phyloP scores from a whole-genome alignment of 1,284 basidiomycete species.

The Phylloporus sp. region DNA sequence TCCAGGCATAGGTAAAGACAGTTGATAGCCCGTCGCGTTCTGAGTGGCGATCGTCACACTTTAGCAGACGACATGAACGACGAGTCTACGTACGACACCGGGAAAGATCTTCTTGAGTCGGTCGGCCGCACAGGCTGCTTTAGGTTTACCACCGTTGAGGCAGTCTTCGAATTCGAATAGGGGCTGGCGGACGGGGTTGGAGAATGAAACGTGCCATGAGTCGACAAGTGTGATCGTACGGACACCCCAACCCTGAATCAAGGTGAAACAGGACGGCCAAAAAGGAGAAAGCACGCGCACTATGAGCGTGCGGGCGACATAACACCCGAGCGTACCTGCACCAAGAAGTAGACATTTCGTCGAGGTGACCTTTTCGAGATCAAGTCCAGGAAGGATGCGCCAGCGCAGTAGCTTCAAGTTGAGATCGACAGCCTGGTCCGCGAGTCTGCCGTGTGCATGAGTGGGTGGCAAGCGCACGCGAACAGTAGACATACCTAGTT shows the following conservation, averaged over 20 bases:
- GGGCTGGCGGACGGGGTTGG: constrained; percentile 96
- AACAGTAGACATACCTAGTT: constrained; percentile 51
- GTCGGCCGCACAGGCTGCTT: constrained; percentile 92
- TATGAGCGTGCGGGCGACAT: constrained; percentile 90
- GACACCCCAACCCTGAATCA: constrained; percentile 88
- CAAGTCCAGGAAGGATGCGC: constrained; percentile 90
- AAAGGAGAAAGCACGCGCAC: constrained; percentile 49
- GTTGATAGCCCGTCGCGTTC: constrained; percentile 79
- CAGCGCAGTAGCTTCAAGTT: constrained; percentile 99
- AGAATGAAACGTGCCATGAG: constrained; percentile 90
- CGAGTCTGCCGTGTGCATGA: constrained; percentile 61
- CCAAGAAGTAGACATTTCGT: constrained; percentile 90
- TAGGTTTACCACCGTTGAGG: constrained; percentile 91
- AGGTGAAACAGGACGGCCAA: background rate
- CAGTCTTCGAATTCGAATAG: constrained; percentile 96
- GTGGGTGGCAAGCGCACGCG: constrained; percentile 8
- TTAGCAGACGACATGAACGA: background rate
- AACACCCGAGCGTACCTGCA: constrained; percentile 96
- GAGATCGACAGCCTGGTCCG: constrained; percentile 95
- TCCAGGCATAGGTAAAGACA: constrained; percentile 97
- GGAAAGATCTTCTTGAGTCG: constrained; percentile 90
- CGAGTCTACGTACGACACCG: constrained; percentile 67
- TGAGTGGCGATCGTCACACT: constrained; percentile 38
- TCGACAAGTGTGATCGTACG: constrained; percentile 94
- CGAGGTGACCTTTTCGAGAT: constrained; percentile 85